Evolutionary conservation across 2,329 filamentous ascomycete species (phyloP).

Genomic region (Mycosphaerelloides madeirae): DNA sequence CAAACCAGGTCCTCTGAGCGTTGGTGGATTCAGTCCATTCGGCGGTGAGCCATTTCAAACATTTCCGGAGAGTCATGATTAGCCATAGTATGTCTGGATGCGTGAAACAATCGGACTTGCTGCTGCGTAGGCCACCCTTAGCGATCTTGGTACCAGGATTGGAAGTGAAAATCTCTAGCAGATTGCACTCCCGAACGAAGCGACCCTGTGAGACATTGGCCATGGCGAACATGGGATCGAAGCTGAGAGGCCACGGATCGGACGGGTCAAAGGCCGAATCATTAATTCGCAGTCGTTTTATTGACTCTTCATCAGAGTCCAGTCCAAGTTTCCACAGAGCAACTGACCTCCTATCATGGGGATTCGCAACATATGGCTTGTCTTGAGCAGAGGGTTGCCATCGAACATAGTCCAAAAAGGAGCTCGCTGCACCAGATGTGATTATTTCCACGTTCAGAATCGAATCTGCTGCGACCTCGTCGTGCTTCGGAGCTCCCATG

Average conservation of each 20-base stretch:
- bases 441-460: conserved; percentile 6
- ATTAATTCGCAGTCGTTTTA: conserved; percentile 2
- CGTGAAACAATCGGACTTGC: conserved; percentile 8
- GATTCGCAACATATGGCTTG: background rate
- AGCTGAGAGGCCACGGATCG: conserved; percentile 16
- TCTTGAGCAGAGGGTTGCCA: too few relatives aligned
- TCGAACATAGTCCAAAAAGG: conserved; percentile 2
- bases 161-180: conserved; percentile 6
- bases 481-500: background rate
- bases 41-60: conserved; percentile 12
- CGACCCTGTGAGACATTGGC: conserved; percentile 14
- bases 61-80: conserved; percentile 14
- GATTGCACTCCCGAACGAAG: conserved; percentile 8
- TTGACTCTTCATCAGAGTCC: background rate
- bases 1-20: conserved; percentile 7
- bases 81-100: conserved; percentile 9
- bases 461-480: background rate
- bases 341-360: conserved; percentile 7
- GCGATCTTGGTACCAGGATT: conserved; percentile 6
- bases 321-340: conserved; percentile 1
- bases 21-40: conserved; percentile 12
- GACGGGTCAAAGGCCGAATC: conserved; percentile 3
- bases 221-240: conserved; percentile 20
- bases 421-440: conserved; percentile 4
- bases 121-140: conserved; percentile 1